A percentile compares a stretch with the other conserved stretches of the same genome.
phyloP scores from a whole-genome alignment of 2,329 filamentous ascomycete genomes.

The Curvularia verruculosa region DNA sequence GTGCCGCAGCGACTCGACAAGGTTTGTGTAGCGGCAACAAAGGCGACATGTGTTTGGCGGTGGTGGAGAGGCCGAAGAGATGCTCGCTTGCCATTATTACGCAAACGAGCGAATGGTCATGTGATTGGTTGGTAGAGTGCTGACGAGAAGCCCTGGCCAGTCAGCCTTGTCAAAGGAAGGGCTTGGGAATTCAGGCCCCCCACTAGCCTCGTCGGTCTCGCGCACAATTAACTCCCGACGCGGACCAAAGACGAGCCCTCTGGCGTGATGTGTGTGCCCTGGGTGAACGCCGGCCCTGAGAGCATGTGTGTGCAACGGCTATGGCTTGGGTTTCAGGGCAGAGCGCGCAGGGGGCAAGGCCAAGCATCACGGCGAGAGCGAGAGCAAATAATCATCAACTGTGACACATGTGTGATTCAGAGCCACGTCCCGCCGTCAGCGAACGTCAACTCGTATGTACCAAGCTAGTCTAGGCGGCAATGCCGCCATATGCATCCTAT shows the following conservation, averaged over 20 bases:
- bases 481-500: constrained; percentile 26
- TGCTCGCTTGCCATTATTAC: constrained; percentile 12
- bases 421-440: constrained; percentile 8
- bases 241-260: constrained; percentile 19
- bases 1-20: constrained; percentile 2
- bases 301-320: background rate
- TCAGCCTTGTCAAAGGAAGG: constrained; percentile 42
- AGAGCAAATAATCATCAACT: background rate
- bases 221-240: constrained; percentile 26
- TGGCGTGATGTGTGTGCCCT: constrained; percentile 26
- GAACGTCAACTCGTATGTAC: constrained; percentile 17
- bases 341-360: too few species aligned
- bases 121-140: constrained; percentile 9
- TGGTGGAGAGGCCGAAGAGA: constrained; percentile 4
- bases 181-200: constrained; percentile 35
- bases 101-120: background rate
- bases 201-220: constrained; percentile 39
- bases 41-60: constrained; percentile 8
- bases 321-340: background rate
- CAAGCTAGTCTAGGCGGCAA: constrained; percentile 35
- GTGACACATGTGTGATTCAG: constrained; percentile 1
- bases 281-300: constrained; percentile 21
- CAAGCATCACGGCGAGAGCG: background rate
- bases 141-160: constrained; percentile 11
- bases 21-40: background rate